Conservation (phyloP, 495 filamentous ascomycete genomes). For the Massariosphaeria phaeospora region DNA sequence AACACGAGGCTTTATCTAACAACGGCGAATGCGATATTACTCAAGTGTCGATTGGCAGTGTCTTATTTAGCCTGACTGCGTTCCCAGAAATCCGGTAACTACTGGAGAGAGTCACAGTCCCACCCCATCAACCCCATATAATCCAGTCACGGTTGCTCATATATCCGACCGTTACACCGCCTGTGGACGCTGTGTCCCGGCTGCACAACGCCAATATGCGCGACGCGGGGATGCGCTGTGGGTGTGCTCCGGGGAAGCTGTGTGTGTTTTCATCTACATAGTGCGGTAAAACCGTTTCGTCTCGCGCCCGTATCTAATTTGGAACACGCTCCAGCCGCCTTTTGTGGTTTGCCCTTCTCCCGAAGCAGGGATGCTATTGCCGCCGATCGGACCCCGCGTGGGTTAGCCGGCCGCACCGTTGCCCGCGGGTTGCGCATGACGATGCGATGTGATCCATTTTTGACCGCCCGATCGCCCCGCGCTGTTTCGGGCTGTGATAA, state of each 20-base stretch:
- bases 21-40: background rate
- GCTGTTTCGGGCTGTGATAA: too few relatives aligned
- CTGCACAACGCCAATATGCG: conserved; percentile 4
- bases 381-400: conserved; percentile 18
- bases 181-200: background rate
- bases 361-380: background rate
- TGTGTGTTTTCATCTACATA: conserved; percentile 5
- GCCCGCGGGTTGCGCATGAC: conserved; percentile 4
- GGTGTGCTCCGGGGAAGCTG: conserved; percentile 11
- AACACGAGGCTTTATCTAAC: background rate
- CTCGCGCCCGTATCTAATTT: conserved; percentile 21
- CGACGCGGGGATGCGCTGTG: background rate
- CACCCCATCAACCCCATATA: conserved; percentile 4
- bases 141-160: conserved; percentile 12
- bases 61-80: conserved; percentile 20
- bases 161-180: conserved; percentile 14
- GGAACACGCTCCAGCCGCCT: conserved; percentile 3
- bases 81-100: conserved; percentile 10
- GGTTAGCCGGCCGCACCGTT: conserved; percentile 4
- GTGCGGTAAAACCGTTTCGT: conserved; percentile 23
- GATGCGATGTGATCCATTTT: conserved; percentile 9
- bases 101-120: conserved; percentile 1
- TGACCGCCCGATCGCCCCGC: too few relatives aligned
- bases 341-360: background rate
- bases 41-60: conserved; percentile 1